Conservation (phyloP, 306 rosid genomes). For the Cicer chorassanicum region DNA sequence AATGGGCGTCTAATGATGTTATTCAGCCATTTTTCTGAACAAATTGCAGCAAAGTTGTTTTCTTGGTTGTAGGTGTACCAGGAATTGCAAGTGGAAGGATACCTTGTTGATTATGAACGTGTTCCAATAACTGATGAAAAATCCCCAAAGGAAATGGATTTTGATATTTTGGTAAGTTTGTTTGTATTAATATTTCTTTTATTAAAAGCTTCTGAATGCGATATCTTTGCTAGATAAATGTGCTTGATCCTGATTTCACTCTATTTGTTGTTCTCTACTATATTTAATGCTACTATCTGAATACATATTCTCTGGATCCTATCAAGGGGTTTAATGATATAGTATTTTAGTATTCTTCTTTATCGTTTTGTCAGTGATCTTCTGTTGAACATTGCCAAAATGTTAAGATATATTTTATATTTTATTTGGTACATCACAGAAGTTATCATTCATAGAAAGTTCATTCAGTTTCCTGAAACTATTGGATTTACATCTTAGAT, state of each 20-base stretch:
- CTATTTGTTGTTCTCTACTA: constrained; percentile 6
- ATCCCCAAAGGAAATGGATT: constrained; percentile 84
- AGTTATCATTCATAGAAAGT: constrained; percentile 18
- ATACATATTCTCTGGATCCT: constrained; percentile 18
- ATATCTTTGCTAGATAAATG: constrained; percentile 34
- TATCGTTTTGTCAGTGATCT: constrained; percentile 30
- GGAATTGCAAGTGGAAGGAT: constrained; percentile 78
- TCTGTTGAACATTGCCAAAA: constrained; percentile 15
- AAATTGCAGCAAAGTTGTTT: constrained; percentile 47
- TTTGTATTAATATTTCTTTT: constrained; percentile 14
- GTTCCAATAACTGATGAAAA: constrained; percentile 96
- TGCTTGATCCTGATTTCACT: constrained; percentile 18
- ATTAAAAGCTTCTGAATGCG: not conserved
- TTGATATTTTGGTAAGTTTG: constrained; percentile 82
- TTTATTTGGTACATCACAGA: constrained; percentile 24
- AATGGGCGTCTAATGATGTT: constrained; percentile 22
- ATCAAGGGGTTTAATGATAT: constrained; percentile 27
- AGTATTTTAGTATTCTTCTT: not conserved
- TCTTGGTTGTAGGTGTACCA: constrained; percentile 71
- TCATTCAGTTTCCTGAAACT: constrained; percentile 14
- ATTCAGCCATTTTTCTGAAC: constrained; percentile 31
- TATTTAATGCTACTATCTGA: constrained; percentile 16
- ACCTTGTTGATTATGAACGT: constrained; percentile 91
- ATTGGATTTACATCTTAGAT: constrained; percentile 41
- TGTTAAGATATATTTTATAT: not conserved